Conservation (phyloP, 176 grass and related monocot species). For the Avena eriantha region DNA sequence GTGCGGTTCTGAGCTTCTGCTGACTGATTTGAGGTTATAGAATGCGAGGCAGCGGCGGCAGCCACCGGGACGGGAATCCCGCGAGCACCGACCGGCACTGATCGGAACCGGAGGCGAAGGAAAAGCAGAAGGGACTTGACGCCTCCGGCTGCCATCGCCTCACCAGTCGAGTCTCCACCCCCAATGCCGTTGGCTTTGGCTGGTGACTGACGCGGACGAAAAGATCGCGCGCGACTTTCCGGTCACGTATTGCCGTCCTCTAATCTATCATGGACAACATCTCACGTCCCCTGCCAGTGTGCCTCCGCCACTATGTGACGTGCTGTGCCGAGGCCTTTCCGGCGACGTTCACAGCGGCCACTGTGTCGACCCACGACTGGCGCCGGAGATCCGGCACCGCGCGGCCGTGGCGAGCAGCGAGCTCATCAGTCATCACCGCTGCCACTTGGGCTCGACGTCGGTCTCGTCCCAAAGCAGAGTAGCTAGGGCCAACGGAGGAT, state of each 20-base stretch:
- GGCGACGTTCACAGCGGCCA: background rate
- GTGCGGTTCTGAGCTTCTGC: background rate
- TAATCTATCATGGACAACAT: constrained; percentile 7
- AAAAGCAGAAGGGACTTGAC: constrained; percentile 26
- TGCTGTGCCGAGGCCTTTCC: background rate
- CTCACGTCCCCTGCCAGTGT: constrained; percentile 1
- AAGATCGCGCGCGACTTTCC: background rate
- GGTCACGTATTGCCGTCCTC: background rate
- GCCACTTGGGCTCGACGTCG: constrained; percentile 2
- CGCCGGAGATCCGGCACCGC: constrained; percentile 5
- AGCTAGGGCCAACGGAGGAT: background rate
- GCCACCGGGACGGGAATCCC: background rate
- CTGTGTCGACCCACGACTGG: background rate
- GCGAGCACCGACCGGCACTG: constrained; percentile 2
- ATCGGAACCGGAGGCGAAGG: background rate
- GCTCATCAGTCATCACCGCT: background rate
- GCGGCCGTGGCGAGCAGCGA: constrained; percentile 1
- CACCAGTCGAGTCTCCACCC: no score
- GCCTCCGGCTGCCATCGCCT: constrained; percentile 1
- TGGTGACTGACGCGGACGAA: background rate
- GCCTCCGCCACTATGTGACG: background rate
- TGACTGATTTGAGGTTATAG: background rate
- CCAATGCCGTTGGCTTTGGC: background rate
- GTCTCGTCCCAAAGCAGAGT: background rate
- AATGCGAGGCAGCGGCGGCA: constrained; percentile 25